These are phyloP conservation scores for Euphrasia confusa DNA, from an alignment of 257 asterid species.

Conservation along the genomic window DNA sequence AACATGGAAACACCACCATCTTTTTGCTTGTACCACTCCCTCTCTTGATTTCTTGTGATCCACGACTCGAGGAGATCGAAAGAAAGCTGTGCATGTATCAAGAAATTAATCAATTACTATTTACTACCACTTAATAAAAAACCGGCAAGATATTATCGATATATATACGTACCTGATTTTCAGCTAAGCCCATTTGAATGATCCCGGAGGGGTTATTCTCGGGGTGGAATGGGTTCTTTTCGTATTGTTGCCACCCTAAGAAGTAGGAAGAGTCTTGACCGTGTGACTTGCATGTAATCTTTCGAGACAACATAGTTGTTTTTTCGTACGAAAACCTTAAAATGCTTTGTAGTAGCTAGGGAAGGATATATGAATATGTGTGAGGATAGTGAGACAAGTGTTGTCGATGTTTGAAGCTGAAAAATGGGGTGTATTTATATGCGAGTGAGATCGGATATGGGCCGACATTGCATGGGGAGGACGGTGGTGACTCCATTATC, in stretches of 20 bases:
- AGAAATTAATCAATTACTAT: background rate
- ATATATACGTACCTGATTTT: constrained; percentile 35
- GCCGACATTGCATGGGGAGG: constrained; percentile 23
- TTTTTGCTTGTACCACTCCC: constrained; percentile 20
- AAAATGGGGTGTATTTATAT: constrained; percentile 19
- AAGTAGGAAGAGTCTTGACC: constrained; percentile 55
- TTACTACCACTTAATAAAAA: no score
- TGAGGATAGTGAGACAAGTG: background rate
- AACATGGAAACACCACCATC: constrained; percentile 31
- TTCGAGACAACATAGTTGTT: constrained; percentile 41
- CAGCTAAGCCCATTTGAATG: constrained; percentile 54
- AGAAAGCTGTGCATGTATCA: constrained; percentile 36
- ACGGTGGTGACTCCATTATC: constrained; percentile 12
- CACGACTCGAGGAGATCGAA: constrained; percentile 43
- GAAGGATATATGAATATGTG: background rate
- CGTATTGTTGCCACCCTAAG: constrained; percentile 46
- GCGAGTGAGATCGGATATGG: constrained; percentile 3
- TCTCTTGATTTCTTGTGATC: constrained; percentile 31
- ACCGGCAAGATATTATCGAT: no score
- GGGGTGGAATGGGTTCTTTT: constrained; percentile 38
- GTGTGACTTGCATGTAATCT: constrained; percentile 44
- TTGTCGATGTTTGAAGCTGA: constrained; percentile 6
- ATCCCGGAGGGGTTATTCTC: constrained; percentile 44
- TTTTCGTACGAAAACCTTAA: constrained; percentile 7
- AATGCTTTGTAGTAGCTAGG: background rate